Conservation (phyloP, 306 rosid species). For the Vicia sativa region DNA sequence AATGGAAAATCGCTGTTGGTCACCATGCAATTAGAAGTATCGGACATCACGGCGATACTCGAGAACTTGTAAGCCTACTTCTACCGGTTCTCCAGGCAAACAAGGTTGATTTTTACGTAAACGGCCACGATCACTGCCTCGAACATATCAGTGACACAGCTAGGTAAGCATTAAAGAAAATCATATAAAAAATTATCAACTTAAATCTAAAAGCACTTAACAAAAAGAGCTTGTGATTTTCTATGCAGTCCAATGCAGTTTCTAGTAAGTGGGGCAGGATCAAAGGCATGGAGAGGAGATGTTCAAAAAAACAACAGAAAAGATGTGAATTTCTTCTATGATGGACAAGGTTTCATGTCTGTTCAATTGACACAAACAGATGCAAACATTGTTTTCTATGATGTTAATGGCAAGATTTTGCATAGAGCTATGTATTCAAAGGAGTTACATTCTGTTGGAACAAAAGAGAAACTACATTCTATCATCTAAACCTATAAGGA, state of each 20-base stretch:
- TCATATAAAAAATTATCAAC: background rate
- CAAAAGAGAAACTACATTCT: constrained; percentile 20
- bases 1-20: constrained; percentile 57
- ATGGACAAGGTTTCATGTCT: constrained; percentile 70
- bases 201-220: too few relatives aligned
- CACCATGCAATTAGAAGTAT: constrained; percentile 55
- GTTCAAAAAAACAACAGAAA: background rate
- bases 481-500: constrained; percentile 35
- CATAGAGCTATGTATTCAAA: constrained; percentile 41
- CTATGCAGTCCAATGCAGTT: constrained; percentile 51
- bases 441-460: constrained; percentile 41
- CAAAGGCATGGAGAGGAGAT: constrained; percentile 70
- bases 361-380: constrained; percentile 47
- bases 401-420: constrained; percentile 50
- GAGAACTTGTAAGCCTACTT: constrained; percentile 46
- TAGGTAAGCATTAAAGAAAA: constrained; percentile 44
- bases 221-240: constrained; percentile 18
- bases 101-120: constrained; percentile 55
- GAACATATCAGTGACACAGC: constrained; percentile 57
- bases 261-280: constrained; percentile 62
- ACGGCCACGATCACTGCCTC: constrained; percentile 67
- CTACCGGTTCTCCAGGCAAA: constrained; percentile 61
- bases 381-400: constrained; percentile 51
- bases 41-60: constrained; percentile 57
- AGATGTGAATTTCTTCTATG: constrained; percentile 56